phyloP scores from a whole-genome alignment of 73 alveolate genomes.

The Stentor roeselii region DNA sequence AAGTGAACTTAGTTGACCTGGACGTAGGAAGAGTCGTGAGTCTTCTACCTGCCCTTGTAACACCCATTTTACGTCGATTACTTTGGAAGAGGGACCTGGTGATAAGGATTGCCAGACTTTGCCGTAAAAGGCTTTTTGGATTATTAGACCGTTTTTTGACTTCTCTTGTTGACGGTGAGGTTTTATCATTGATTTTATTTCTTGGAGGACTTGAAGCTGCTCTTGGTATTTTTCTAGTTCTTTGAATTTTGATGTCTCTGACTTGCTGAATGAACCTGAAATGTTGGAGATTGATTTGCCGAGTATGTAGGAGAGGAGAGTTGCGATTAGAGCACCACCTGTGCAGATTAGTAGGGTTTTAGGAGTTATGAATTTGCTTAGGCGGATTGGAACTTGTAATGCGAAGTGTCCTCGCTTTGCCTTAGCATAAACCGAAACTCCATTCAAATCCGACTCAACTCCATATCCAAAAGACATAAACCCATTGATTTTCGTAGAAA shows the following conservation, averaged over 20 bases:
- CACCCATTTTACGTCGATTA: too few relatives aligned
- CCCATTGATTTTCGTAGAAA: too few relatives aligned
- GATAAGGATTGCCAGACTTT: too few relatives aligned
- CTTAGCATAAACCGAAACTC: not conserved
- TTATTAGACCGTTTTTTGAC: not conserved
- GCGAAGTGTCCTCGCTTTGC: not conserved
- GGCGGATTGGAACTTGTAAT: not conserved
- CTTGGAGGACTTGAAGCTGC: not conserved
- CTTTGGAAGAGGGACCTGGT: too few relatives aligned
- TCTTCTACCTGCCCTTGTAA: too few relatives aligned
- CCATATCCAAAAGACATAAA: not conserved
- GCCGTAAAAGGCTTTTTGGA: not conserved
- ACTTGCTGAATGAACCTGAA: not conserved
- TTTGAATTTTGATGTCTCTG: not conserved
- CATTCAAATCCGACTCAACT: not conserved
- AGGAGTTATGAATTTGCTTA: not conserved
- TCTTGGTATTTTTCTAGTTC: not conserved
- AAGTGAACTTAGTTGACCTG: too few relatives aligned
- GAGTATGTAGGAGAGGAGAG: not conserved
- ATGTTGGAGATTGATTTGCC: too few relatives aligned
- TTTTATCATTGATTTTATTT: not conserved
- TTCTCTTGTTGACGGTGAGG: too few relatives aligned
- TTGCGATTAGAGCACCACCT: not conserved
- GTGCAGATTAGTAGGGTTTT: not conserved
- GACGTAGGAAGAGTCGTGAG: too few relatives aligned